Evolutionary conservation across 805 yeast species (phyloP).

Genomic region (Yarrowia hollandica): DNA sequence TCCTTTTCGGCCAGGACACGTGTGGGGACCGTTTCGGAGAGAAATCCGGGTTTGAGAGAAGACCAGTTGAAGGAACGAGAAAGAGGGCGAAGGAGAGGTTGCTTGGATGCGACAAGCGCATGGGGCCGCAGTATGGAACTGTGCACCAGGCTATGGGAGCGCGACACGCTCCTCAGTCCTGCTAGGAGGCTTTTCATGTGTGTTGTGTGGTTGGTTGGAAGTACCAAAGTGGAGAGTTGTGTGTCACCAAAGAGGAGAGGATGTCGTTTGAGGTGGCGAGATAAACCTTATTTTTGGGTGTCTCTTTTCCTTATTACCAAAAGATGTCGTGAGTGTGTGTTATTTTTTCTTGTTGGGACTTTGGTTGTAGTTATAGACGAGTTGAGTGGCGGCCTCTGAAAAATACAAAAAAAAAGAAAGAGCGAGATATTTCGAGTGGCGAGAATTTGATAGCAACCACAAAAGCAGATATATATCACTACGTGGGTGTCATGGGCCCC

Average conservation of each 20-base stretch:
- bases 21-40: constrained; percentile 26
- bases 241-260: background rate
- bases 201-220: background rate
- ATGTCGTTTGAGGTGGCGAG: constrained; percentile 16
- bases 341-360: no score
- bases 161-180: constrained; percentile 24
- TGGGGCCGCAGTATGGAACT: background rate
- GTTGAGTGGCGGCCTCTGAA: no score
- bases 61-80: constrained; percentile 15
- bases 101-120: no score
- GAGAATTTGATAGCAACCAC: no score
- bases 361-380: no score
- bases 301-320: no score
- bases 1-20: constrained; percentile 60
- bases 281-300: background rate
- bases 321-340: no score
- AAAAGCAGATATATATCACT: no score
- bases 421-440: no score
- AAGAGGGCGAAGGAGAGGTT: background rate
- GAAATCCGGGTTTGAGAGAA: constrained; percentile 9
- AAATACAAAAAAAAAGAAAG: no score
- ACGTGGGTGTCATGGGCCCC: no score
- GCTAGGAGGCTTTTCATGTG: constrained; percentile 5
- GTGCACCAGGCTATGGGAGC: background rate
- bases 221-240: background rate